phyloP scores from a whole-genome alignment of 2,329 filamentous ascomycete genomes.

The Botrytis squamosa region DNA sequence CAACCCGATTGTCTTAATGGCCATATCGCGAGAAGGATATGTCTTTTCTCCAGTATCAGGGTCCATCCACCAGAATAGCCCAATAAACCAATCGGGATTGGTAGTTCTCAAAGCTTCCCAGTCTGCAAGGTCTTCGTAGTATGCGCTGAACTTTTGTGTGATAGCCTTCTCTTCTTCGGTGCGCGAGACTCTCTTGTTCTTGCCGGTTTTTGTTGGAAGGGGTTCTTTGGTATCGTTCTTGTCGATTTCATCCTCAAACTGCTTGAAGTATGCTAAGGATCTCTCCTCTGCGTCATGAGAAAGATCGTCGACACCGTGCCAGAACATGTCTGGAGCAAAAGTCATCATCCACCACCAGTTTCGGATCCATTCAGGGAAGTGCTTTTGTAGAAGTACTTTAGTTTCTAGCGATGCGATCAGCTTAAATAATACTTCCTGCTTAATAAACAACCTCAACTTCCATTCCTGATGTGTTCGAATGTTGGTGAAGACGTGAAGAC shows the following conservation, averaged over 20 bases:
- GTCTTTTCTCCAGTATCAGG: background rate
- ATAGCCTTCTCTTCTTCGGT: background rate
- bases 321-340: background rate
- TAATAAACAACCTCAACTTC: background rate
- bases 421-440: background rate
- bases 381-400: background rate
- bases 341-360: slow-evolving; percentile 14
- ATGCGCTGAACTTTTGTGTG: background rate
- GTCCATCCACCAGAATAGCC: background rate
- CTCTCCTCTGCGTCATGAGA: background rate
- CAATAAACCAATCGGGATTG: background rate
- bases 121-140: background rate
- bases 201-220: background rate
- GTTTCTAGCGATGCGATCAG: background rate
- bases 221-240: background rate
- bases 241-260: background rate
- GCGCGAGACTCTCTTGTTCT: background rate
- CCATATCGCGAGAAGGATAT: background rate
- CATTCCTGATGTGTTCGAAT: background rate
- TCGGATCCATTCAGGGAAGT: background rate
- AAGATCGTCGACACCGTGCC: background rate
- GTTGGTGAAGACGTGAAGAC: background rate
- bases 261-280: background rate
- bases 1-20: background rate
- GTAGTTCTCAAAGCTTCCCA: background rate